Evolutionary conservation across 306 rosid species (phyloP).

Genomic region (Prosopis cineraria): DNA sequence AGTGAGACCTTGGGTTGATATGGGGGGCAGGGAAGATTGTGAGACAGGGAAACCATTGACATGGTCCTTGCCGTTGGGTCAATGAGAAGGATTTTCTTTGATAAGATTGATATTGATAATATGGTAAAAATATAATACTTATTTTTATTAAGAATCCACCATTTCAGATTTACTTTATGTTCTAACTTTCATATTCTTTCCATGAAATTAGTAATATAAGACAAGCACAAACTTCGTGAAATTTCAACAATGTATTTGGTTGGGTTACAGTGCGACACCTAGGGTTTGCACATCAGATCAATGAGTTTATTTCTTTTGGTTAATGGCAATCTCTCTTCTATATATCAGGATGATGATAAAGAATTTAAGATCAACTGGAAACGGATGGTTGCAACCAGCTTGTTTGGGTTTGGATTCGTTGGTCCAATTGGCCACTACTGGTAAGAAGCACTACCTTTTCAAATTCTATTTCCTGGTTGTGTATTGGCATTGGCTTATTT

Average conservation of each 20-base stretch:
- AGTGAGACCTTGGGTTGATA: not conserved
- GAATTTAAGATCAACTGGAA: slow-evolving; percentile 59
- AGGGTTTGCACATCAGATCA: not conserved
- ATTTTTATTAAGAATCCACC: not conserved
- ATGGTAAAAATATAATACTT: not conserved
- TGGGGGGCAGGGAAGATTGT: not conserved
- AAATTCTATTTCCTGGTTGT: slow-evolving; percentile 23
- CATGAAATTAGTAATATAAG: too few species aligned
- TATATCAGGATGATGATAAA: slow-evolving; percentile 40
- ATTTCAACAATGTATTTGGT: slow-evolving; percentile 7
- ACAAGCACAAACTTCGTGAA: not conserved
- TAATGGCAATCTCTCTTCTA: slow-evolving; percentile 26
- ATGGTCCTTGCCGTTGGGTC: slow-evolving; percentile 15
- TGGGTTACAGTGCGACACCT: slow-evolving; percentile 14
- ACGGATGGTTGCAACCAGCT: slow-evolving; percentile 61
- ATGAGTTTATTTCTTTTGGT: slow-evolving; percentile 28
- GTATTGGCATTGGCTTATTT: slow-evolving; percentile 20
- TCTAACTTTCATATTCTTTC: slow-evolving; percentile 7
- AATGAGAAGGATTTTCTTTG: not conserved
- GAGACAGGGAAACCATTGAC: not conserved
- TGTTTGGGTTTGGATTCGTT: slow-evolving; percentile 64
- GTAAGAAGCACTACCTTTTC: slow-evolving; percentile 43
- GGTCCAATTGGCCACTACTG: slow-evolving; percentile 71
- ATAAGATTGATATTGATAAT: not conserved
- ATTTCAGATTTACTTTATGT: slow-evolving; percentile 5